Base-by-base conservation (phyloP, 257 asterid species). In the Pogostemon cablin region DNA sequence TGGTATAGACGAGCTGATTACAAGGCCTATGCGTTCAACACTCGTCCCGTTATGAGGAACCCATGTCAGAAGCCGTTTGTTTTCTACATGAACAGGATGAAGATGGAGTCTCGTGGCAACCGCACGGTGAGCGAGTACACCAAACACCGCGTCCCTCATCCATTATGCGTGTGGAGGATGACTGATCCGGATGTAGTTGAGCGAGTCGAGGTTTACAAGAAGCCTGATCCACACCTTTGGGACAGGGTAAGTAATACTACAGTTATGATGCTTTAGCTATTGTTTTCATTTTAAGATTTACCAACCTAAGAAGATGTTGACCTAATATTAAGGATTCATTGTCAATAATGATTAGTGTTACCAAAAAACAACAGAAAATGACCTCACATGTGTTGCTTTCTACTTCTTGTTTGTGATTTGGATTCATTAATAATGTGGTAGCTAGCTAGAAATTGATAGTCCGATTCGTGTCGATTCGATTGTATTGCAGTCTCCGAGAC, bases 1-100 rank as follows among this genome's bases (percentile, higher is more conserved):
- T 87, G 93, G 93, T 87, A 87, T 25, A 83, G 68, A 75, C 69
- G 90, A 41, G 90, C 95, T 0, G 95, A 87, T 72, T 87, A 83
- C 74, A 87, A 76, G 0, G 90, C 90, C 0, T 87, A 87, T 55
- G 87, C 95, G 0, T 87, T 87, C 85, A 87, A 87, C 72, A 87
- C 95, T 1, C 78, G 95, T 67, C 95, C 95, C 1, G 88, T 87
- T 9, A 72, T 72, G 70, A 83, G 84, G 52, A 86, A 87, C 11
- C 95, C 90, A 0, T 87, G 95, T 57, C 95, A 86, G 73, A 87
- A 81, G 64, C 87, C 90, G 3, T 87, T 73, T 48, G 85, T 85
- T 68, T 87, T 81, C 68, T 83, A 87, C 34, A 43, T 87, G 76
- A 80, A 72, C 0, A 72, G 32, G 20, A 83, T 81, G 0, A 78